Percentiles rank a stretch among this genome's conserved stretches.
These are phyloP conservation scores for Candolleomyces eurysporus DNA, from an alignment of 768 basidiomycete genomes.

Conservation along the genomic window DNA sequence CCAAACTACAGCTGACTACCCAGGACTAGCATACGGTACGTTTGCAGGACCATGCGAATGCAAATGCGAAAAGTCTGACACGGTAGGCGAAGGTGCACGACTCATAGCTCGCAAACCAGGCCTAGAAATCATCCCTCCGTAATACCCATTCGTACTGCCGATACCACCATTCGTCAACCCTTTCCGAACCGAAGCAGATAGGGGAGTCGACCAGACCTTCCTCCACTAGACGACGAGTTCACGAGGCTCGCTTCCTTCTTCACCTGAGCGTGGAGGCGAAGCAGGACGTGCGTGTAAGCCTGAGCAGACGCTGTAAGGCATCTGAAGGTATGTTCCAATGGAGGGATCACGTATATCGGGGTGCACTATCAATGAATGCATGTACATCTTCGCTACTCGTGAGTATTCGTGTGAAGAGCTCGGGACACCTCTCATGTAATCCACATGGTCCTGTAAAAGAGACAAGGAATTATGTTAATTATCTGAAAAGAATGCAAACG, in stretches of 20 bases:
- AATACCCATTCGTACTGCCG: constrained; percentile 3
- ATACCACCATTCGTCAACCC: constrained; percentile 8
- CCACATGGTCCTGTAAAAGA: constrained; percentile 67
- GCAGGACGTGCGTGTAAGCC: constrained; percentile 76
- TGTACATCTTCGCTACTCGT: constrained; percentile 52
- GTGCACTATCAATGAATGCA: constrained; percentile 48
- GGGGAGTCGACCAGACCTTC: too few species aligned
- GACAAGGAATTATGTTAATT: constrained; percentile 11
- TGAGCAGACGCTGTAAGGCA: constrained; percentile 61
- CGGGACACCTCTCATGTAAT: too few species aligned
- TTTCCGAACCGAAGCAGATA: too few species aligned
- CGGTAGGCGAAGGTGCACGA: too few species aligned
- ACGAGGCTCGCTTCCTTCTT: too few species aligned
- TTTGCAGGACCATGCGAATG: too few species aligned
- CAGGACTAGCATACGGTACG: constrained; percentile 13
- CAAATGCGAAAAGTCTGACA: too few species aligned
- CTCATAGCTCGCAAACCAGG: constrained; percentile 38
- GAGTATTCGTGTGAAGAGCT: constrained; percentile 74
- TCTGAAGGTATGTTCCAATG: constrained; percentile 40
- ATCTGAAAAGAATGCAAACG: background rate
- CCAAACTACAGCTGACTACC: constrained; percentile 70
- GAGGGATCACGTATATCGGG: too few species aligned
- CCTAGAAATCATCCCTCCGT: constrained; percentile 8
- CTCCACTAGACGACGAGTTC: too few species aligned
- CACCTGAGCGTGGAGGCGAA: constrained; percentile 71